Conservation (phyloP, 805 yeast genomes). For the Lipomyces spencermartinsiae region DNA sequence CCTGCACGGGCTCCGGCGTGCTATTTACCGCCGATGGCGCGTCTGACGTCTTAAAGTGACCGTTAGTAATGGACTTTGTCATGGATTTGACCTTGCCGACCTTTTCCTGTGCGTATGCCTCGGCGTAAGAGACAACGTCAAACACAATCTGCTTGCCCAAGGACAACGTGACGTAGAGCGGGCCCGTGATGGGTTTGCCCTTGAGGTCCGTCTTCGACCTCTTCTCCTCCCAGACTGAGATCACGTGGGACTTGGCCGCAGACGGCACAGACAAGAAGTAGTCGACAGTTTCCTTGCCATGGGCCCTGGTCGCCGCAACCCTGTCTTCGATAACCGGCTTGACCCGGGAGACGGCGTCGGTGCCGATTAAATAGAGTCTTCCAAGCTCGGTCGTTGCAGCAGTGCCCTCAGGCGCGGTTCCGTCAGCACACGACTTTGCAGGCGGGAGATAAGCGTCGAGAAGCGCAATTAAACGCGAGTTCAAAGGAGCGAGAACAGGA, state of each 20-base stretch:
- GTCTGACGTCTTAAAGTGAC: conserved; percentile 5
- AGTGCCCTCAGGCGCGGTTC: conserved; percentile 4
- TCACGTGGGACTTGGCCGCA: conserved; percentile 31
- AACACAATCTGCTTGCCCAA: conserved; percentile 31
- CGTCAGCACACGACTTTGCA: conserved; percentile 14
- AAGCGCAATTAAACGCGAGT: conserved; percentile 56
- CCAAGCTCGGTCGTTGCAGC: conserved; percentile 32
- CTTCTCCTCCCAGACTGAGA: conserved; percentile 35
- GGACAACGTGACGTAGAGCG: conserved; percentile 27
- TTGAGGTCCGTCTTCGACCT: conserved; percentile 26
- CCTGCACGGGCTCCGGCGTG: conserved; percentile 9
- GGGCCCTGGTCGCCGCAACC: conserved; percentile 25
- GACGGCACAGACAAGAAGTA: conserved; percentile 29
- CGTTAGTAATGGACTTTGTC: conserved; percentile 16
- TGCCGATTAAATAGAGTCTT: conserved; percentile 25
- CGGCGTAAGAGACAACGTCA: conserved; percentile 27
- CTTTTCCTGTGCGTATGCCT: conserved; percentile 29
- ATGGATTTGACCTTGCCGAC: conserved; percentile 17
- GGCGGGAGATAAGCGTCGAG: conserved; percentile 56
- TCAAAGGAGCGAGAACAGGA: conserved; percentile 67
- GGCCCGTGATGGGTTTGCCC: conserved; percentile 27
- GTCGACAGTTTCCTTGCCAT: conserved; percentile 27
- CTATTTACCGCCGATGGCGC: conserved; percentile 3
- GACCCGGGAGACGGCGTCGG: conserved; percentile 29
- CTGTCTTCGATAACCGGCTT: conserved; percentile 33